A percentile compares a stretch with the other conserved stretches of the same genome.
Conservation (phyloP, 208 protist genomes). For the Naegleria lovaniensis region DNA sequence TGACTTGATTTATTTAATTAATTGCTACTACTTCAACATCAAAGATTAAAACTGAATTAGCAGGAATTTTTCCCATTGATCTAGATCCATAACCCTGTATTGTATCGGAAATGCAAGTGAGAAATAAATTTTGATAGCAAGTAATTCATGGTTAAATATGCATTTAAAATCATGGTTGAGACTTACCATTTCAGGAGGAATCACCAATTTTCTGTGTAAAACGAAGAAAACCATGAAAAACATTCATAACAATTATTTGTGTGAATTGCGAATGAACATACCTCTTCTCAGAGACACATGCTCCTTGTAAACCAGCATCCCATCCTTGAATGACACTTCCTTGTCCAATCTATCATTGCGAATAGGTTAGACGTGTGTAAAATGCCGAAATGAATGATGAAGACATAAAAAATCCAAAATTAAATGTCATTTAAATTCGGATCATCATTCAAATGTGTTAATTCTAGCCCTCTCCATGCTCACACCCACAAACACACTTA, state of each 20-base stretch:
- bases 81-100: no score
- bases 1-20: conserved; percentile 19
- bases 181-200: conserved; percentile 26
- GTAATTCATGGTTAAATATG: no score
- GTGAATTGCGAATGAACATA: no score
- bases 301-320: conserved; percentile 47
- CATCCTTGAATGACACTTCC: conserved; percentile 39
- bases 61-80: conserved; percentile 35
- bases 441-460: no score
- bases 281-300: conserved; percentile 45
- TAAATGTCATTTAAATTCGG: neutral
- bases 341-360: conserved; percentile 7
- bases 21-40: conserved; percentile 45
- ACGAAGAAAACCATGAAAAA: no score
- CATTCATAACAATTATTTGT: no score
- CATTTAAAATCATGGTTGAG: no score
- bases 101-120: no score
- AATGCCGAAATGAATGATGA: no score
- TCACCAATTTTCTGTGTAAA: conserved; percentile 37
- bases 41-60: conserved; percentile 46
- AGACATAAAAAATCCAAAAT: neutral
- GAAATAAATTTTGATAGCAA: no score
- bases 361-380: no score
- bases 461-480: no score
- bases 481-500: conserved; percentile 48